These are phyloP conservation scores for Saccharomycopsis capsularis DNA, from an alignment of 805 yeast species.

Conservation along the genomic window DNA sequence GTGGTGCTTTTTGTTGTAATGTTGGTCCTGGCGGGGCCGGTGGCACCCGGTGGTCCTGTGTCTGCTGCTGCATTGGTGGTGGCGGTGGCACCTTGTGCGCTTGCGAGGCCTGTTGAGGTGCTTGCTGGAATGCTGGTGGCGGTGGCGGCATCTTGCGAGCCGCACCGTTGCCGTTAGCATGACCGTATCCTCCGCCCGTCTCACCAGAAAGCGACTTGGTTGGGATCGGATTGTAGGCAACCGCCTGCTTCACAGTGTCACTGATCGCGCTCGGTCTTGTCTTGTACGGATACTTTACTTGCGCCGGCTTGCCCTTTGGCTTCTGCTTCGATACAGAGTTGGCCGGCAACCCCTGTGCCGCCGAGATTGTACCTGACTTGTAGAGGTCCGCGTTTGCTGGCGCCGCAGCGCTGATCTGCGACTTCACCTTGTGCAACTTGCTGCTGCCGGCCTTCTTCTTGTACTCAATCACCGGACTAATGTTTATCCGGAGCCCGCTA, in stretches of 20 bases:
- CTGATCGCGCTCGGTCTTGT: constrained; percentile 17
- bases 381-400: constrained; percentile 66
- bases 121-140: constrained; percentile 25
- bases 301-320: constrained; percentile 50
- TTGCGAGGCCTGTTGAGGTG: constrained; percentile 22
- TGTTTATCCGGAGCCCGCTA: constrained; percentile 49
- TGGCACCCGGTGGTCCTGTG: constrained; percentile 8
- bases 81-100: constrained; percentile 24
- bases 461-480: constrained; percentile 70
- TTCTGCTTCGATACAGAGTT: constrained; percentile 62
- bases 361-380: constrained; percentile 83
- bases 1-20: background rate
- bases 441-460: constrained; percentile 90
- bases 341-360: constrained; percentile 72
- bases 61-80: constrained; percentile 23
- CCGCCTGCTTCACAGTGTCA: constrained; percentile 14
- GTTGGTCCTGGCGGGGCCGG: background rate
- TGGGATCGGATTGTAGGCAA: constrained; percentile 18
- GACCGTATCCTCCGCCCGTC: too few species aligned
- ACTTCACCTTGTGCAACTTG: constrained; percentile 64
- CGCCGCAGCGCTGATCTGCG: constrained; percentile 53
- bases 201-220: constrained; percentile 24
- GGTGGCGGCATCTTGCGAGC: constrained; percentile 27
- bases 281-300: constrained; percentile 23
- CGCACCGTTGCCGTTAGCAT: constrained; percentile 18